phyloP scores from a whole-genome alignment of 2,329 filamentous ascomycete species.

The Fusarium goolgardi region DNA sequence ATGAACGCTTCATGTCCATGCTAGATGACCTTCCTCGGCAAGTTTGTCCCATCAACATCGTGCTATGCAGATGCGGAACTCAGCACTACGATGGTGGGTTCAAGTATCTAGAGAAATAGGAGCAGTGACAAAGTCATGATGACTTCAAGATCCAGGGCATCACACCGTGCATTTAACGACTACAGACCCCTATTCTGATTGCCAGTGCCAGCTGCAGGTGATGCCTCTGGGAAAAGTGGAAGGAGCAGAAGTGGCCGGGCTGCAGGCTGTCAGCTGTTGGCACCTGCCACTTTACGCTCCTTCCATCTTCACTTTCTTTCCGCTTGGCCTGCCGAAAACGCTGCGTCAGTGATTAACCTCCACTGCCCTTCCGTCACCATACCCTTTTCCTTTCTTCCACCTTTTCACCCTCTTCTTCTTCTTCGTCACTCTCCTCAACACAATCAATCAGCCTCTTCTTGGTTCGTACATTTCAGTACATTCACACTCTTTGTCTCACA shows the following conservation, averaged over 20 bases:
- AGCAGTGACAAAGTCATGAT: neutral
- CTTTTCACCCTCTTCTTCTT: conserved; percentile 24
- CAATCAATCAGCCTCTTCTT: conserved; percentile 36
- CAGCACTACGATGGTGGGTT: neutral
- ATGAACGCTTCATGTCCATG: neutral
- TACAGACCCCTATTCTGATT: neutral
- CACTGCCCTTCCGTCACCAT: conserved; percentile 29
- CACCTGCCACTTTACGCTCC: conserved; percentile 33
- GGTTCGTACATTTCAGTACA: conserved; percentile 34
- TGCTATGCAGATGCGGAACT: neutral
- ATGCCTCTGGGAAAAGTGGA: conserved; percentile 7
- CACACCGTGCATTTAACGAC: neutral
- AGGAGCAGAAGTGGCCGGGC: conserved; percentile 23
- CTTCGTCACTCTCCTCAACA: conserved; percentile 19
- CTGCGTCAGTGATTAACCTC: conserved; percentile 47
- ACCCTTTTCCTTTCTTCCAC: conserved; percentile 29
- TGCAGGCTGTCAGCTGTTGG: conserved; percentile 33
- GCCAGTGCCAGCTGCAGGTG: conserved; percentile 25
- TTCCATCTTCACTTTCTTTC: conserved; percentile 40
- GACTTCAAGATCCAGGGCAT: neutral
- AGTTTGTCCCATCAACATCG: neutral
- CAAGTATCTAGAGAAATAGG: neutral
- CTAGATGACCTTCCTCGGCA: neutral
- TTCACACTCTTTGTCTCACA: conserved; percentile 48
- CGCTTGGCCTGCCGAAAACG: conserved; percentile 37